A percentile compares a stretch with the other conserved stretches of the same genome.
These are phyloP conservation scores for Epichloe sibirici DNA, from an alignment of 2,329 filamentous ascomycete genomes.

Conservation along the genomic window DNA sequence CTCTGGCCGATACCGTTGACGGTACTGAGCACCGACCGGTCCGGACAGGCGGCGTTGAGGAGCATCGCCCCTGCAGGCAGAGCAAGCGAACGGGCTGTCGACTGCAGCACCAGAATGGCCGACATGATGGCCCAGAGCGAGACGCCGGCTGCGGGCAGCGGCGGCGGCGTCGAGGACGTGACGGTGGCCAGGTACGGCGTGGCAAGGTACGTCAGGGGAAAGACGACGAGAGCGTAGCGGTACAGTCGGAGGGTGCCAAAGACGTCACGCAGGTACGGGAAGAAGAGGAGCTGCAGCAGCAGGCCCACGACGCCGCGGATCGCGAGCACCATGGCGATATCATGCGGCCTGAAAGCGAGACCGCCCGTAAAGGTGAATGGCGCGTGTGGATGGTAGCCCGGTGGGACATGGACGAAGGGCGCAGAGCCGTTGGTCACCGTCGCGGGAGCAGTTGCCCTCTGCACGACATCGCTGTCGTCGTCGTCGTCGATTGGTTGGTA, in stretches of 20 bases:
- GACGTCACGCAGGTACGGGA: slow-evolving; percentile 52
- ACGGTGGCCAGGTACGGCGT: slow-evolving; percentile 53
- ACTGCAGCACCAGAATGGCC: slow-evolving; percentile 50
- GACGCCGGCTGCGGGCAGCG: slow-evolving; percentile 39
- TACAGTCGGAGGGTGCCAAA: slow-evolving; percentile 59
- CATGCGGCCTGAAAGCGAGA: slow-evolving; percentile 57
- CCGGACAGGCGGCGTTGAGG: slow-evolving; percentile 35
- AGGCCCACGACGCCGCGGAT: slow-evolving; percentile 69
- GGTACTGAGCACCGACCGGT: slow-evolving; percentile 34
- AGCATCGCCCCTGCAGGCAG: slow-evolving; percentile 34
- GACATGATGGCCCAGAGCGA: slow-evolving; percentile 54
- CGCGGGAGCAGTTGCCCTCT: no score
- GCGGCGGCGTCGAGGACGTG: slow-evolving; percentile 36
- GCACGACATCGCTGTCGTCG: no score
- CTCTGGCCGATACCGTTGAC: slow-evolving; percentile 44
- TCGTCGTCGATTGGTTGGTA: slow-evolving; percentile 26
- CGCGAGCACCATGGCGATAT: slow-evolving; percentile 67
- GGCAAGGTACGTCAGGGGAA: slow-evolving; percentile 63
- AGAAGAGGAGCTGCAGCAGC: slow-evolving; percentile 45
- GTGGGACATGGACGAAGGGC: slow-evolving; percentile 3
- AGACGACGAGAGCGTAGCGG: slow-evolving; percentile 55
- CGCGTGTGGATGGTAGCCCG: slow-evolving; percentile 22
- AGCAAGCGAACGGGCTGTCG: slow-evolving; percentile 53
- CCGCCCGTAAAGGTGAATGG: slow-evolving; percentile 61
- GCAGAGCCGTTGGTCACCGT: no score